These are phyloP conservation scores for Calonectria naviculata DNA, from an alignment of 2,329 filamentous ascomycete species.

Conservation along the genomic window DNA sequence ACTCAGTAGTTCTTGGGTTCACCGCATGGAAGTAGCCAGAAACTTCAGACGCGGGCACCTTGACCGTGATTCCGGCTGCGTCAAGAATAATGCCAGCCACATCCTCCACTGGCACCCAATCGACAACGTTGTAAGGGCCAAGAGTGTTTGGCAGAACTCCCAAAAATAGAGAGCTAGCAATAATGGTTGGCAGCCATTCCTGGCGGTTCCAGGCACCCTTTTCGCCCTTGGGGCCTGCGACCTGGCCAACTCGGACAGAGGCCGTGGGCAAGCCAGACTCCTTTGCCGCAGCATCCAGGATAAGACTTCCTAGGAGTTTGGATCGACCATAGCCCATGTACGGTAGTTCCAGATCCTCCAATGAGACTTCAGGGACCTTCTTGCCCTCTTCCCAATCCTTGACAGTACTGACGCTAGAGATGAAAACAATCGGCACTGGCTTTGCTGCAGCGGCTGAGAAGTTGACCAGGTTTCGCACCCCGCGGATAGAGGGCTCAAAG, in stretches of 20 bases:
- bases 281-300: background rate
- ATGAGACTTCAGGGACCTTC: background rate
- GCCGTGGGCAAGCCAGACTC: background rate
- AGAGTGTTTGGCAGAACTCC: background rate
- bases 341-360: background rate
- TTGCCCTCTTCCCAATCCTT: background rate
- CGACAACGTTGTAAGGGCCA: background rate
- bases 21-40: background rate
- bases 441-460: background rate
- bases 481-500: background rate
- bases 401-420: background rate
- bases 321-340: background rate
- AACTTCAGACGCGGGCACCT: background rate
- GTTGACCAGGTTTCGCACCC: background rate
- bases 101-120: background rate
- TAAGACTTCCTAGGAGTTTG: background rate
- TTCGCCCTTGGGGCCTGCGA: background rate
- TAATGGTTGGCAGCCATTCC: background rate
- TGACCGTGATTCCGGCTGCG: background rate
- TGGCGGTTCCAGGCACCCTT: background rate
- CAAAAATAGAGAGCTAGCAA: background rate
- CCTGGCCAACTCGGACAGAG: background rate
- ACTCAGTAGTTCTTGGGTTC: background rate
- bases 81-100: background rate
- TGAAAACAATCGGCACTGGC: background rate